A percentile compares a stretch with the other conserved stretches of the same genome.
Evolutionary conservation across 495 filamentous ascomycete species (phyloP).

Genomic region (Amorphotheca resinae): DNA sequence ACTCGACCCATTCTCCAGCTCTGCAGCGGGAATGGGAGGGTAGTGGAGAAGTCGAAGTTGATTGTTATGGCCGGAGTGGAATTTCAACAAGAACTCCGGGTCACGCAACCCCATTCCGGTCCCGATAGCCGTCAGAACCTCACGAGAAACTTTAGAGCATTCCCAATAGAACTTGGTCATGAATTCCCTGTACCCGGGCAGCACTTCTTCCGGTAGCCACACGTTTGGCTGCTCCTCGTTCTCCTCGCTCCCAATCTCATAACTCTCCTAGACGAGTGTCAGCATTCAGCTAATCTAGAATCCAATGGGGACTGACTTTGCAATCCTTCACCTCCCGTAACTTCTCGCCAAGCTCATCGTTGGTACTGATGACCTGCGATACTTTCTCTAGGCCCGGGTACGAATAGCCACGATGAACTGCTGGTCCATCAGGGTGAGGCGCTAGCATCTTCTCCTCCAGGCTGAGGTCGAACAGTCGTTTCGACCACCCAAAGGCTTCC

Average conservation of each 20-base stretch:
- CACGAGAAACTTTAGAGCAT: conserved; percentile 32
- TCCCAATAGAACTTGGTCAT: conserved; percentile 46
- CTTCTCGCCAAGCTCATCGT: conserved; percentile 26
- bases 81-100: conserved; percentile 34
- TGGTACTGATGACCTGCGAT: conserved; percentile 42
- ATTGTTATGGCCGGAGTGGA: conserved; percentile 45
- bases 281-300: neutral
- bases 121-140: conserved; percentile 38
- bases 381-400: conserved; percentile 55
- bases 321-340: conserved; percentile 30
- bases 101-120: conserved; percentile 42
- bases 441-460: conserved; percentile 34
- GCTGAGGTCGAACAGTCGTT: conserved; percentile 25
- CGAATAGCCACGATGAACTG: conserved; percentile 52
- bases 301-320: conserved; percentile 4
- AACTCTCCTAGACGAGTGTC: conserved; percentile 40
- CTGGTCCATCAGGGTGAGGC: conserved; percentile 46
- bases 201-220: conserved; percentile 44
- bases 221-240: conserved; percentile 47
- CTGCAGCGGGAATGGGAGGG: conserved; percentile 39
- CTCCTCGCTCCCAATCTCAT: conserved; percentile 50
- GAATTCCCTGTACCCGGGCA: conserved; percentile 49
- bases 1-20: conserved; percentile 30
- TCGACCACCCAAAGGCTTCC: conserved; percentile 42
- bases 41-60: conserved; percentile 58